Conservation (phyloP, 108 stramenopile species). For the Cyclostephanos tholiformis region DNA sequence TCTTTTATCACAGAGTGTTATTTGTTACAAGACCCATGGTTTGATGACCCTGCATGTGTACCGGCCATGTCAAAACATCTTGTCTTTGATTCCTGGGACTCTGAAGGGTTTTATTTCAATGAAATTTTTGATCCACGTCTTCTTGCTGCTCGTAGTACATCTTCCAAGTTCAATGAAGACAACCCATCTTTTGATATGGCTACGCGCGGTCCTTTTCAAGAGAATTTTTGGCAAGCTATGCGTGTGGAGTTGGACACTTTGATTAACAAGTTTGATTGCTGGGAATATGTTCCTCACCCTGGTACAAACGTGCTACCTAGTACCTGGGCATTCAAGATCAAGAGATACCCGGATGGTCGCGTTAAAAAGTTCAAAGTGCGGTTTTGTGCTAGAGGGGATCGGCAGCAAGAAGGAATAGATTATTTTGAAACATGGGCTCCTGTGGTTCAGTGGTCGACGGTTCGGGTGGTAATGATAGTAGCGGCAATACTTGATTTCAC, state of each 20-base stretch:
- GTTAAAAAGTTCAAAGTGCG: slow-evolving; percentile 56
- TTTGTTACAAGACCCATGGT: no score
- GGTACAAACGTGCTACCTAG: slow-evolving; percentile 38
- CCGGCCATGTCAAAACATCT: neutral
- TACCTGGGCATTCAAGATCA: slow-evolving; percentile 57
- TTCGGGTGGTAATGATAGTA: slow-evolving; percentile 29
- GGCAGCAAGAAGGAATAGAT: slow-evolving; percentile 27
- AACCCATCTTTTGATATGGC: no score
- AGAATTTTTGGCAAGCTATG: no score
- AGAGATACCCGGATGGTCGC: slow-evolving; percentile 51
- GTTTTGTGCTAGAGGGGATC: slow-evolving; percentile 47
- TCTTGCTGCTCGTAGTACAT: slow-evolving; percentile 17
- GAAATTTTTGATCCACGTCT: slow-evolving; percentile 11
- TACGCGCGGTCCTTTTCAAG: no score
- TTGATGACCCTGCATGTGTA: neutral
- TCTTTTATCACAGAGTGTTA: no score
- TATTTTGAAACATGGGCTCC: slow-evolving; percentile 50
- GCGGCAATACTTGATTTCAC: neutral
- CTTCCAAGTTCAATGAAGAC: slow-evolving; percentile 22
- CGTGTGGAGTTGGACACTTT: no score
- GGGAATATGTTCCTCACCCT: slow-evolving; percentile 19
- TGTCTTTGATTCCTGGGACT: neutral
- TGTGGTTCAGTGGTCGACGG: slow-evolving; percentile 48
- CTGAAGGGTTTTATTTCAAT: no score
- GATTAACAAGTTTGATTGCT: no score